Conservation (phyloP, 2,329 filamentous ascomycete genomes). For the Epichloe amarillans region DNA sequence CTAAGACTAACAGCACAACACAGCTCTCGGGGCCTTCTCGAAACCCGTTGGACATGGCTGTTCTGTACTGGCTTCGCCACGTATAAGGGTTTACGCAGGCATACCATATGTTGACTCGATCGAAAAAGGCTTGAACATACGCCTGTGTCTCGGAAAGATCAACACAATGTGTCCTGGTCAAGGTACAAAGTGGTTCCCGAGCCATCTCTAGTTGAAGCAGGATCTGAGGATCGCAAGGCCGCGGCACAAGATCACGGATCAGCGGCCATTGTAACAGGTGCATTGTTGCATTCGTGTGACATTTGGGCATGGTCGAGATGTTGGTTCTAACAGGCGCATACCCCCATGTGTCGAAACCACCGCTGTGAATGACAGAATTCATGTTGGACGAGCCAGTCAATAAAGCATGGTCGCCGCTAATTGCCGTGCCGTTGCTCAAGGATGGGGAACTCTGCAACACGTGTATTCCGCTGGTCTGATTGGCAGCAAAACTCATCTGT, state of each 20-base stretch:
- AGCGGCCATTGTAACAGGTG: slow-evolving; percentile 71
- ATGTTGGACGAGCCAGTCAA: slow-evolving; percentile 31
- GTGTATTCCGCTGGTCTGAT: slow-evolving; percentile 36
- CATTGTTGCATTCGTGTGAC: slow-evolving; percentile 68
- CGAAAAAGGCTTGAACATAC: slow-evolving; percentile 70
- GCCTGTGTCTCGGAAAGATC: slow-evolving; percentile 61
- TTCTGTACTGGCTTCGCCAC: slow-evolving; percentile 64
- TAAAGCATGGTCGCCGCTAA: slow-evolving; percentile 43
- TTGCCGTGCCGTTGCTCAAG: slow-evolving; percentile 48
- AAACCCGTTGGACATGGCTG: slow-evolving; percentile 62
- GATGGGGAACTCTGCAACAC: slow-evolving; percentile 50
- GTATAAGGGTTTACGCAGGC: slow-evolving; percentile 74
- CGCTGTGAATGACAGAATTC: slow-evolving; percentile 43
- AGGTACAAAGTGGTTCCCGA: slow-evolving; percentile 56
- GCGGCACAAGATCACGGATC: slow-evolving; percentile 63
- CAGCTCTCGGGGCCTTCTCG: slow-evolving; percentile 71
- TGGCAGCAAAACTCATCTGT: slow-evolving; percentile 50
- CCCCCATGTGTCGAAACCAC: slow-evolving; percentile 61
- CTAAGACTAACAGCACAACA: slow-evolving; percentile 64
- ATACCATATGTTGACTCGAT: slow-evolving; percentile 73
- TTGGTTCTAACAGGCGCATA: slow-evolving; percentile 41
- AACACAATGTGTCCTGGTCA: slow-evolving; percentile 51
- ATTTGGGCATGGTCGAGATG: slow-evolving; percentile 76
- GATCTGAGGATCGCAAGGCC: slow-evolving; percentile 70
- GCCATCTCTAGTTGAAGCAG: slow-evolving; percentile 70